Conservation (phyloP, 345 rosid species). For the Leavenworthia alabamica region DNA sequence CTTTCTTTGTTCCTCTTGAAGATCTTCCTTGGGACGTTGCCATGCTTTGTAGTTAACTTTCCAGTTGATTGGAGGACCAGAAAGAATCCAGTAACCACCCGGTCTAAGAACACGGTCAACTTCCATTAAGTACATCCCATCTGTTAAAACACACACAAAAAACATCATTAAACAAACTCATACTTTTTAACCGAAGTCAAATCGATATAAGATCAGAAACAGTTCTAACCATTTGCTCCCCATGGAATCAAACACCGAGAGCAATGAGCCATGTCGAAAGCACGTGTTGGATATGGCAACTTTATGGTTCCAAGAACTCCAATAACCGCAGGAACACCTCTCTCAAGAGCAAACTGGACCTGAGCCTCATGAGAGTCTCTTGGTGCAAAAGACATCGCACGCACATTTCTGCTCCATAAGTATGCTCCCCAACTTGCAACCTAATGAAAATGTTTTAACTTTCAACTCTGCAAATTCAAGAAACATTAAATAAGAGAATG, state of each 20-base stretch:
- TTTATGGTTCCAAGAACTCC: conserved; percentile 95
- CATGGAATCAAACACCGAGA: conserved; percentile 97
- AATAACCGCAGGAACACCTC: conserved; percentile 98
- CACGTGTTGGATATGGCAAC: conserved; percentile 85
- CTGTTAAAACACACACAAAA: conserved; percentile 43
- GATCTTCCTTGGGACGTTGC: conserved; percentile 95
- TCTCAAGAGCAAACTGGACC: conserved; percentile 96
- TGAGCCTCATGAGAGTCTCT: conserved; percentile 99
- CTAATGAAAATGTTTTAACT: conserved; percentile 27
- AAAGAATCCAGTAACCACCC: conserved; percentile 96
- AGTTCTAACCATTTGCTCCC: conserved; percentile 79
- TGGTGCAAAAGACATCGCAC: conserved; percentile 97
- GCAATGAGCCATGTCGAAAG: conserved; percentile 98
- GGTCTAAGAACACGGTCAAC: conserved; percentile 97
- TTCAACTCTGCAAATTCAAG: not conserved
- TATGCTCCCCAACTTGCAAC: conserved; percentile 99
- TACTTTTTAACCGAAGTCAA: not conserved
- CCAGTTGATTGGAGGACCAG: conserved; percentile 99
- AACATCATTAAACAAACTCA: not conserved
- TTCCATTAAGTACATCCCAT: conserved; percentile 87
- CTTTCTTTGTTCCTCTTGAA: conserved; percentile 76
- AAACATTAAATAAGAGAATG: not conserved
- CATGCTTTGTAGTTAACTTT: conserved; percentile 75
- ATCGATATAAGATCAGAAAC: not conserved
- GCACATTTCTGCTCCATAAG: conserved; percentile 93